Percentiles rank a stretch among this genome's conserved stretches.
phyloP scores from a whole-genome alignment of 805 yeast genomes.

The Wickerhamomyces bovis region DNA sequence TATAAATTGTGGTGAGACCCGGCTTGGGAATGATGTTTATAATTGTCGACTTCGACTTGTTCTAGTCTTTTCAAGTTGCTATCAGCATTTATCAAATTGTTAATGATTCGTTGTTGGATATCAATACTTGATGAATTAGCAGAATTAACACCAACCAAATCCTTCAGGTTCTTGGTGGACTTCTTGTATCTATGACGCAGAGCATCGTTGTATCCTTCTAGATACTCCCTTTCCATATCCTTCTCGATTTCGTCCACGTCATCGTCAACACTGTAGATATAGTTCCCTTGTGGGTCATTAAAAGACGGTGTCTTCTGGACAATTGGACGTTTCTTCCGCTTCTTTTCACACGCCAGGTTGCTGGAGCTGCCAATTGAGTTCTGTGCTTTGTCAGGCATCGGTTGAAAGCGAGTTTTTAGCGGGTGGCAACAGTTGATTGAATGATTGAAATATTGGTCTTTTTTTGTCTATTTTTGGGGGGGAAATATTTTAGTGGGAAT shows the following conservation, averaged over 20 bases:
- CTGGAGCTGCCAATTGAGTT: neutral
- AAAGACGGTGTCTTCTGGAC: slow-evolving; percentile 18
- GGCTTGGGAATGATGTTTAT: slow-evolving; percentile 12
- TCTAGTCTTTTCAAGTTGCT: slow-evolving; percentile 20
- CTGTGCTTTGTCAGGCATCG: neutral
- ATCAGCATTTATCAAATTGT: slow-evolving; percentile 22
- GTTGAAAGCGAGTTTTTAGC: no score
- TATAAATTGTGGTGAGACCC: slow-evolving; percentile 3
- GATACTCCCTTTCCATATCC: slow-evolving; percentile 50
- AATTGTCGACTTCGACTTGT: slow-evolving; percentile 18
- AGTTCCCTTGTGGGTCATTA: slow-evolving; percentile 15
- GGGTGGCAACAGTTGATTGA: neutral
- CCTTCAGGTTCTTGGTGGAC: slow-evolving; percentile 18
- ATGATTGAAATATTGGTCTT: no score
- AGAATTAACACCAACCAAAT: neutral
- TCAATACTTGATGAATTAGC: neutral
- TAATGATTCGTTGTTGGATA: slow-evolving; percentile 12
- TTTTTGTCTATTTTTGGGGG: no score
- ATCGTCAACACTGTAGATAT: slow-evolving; percentile 75
- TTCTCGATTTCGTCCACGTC: slow-evolving; percentile 67
- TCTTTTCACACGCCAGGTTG: neutral
- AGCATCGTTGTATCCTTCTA: slow-evolving; percentile 74
- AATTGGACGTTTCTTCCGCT: slow-evolving; percentile 19
- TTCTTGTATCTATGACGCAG: slow-evolving; percentile 41
- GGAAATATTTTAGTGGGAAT: no score